These are phyloP conservation scores for Nicotiana noctiflora DNA, from an alignment of 257 asterid genomes.

Conservation along the genomic window DNA sequence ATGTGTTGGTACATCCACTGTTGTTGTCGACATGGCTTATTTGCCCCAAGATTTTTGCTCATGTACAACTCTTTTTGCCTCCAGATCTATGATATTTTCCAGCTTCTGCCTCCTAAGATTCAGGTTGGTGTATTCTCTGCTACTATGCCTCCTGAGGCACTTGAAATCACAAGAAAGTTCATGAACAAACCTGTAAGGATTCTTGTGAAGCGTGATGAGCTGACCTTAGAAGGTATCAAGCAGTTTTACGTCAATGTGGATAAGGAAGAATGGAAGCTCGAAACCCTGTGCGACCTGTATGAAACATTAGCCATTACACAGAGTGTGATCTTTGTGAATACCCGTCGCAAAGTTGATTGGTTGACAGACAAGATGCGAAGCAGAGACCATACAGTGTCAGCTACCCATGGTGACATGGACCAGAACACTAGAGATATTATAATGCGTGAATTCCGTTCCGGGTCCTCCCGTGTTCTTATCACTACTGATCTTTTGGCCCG, in stretches of 20 bases:
- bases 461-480: slow-evolving; percentile 16
- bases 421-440: slow-evolving; percentile 16
- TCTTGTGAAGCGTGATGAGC: slow-evolving; percentile 18
- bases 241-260: slow-evolving; percentile 9
- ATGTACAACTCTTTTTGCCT: neutral
- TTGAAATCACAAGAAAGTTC: slow-evolving; percentile 14
- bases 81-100: slow-evolving; percentile 18
- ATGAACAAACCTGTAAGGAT: slow-evolving; percentile 19
- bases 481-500: slow-evolving; percentile 20
- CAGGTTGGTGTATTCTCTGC: slow-evolving; percentile 18
- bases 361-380: slow-evolving; percentile 12
- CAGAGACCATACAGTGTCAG: slow-evolving; percentile 20
- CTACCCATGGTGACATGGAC: slow-evolving; percentile 18
- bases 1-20: neutral
- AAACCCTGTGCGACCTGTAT: slow-evolving; percentile 11
- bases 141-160: slow-evolving; percentile 17
- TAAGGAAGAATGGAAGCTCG: slow-evolving; percentile 16
- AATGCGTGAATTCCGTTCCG: slow-evolving; percentile 21
- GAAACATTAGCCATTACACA: slow-evolving; percentile 16
- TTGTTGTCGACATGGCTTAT: neutral
- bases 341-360: slow-evolving; percentile 16
- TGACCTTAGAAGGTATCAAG: slow-evolving; percentile 14
- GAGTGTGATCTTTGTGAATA: slow-evolving; percentile 18
- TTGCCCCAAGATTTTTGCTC: neutral
- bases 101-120: slow-evolving; percentile 15